These are phyloP conservation scores for Fusarium heterosporum DNA, from an alignment of 2,329 filamentous ascomycete species.

Conservation along the genomic window DNA sequence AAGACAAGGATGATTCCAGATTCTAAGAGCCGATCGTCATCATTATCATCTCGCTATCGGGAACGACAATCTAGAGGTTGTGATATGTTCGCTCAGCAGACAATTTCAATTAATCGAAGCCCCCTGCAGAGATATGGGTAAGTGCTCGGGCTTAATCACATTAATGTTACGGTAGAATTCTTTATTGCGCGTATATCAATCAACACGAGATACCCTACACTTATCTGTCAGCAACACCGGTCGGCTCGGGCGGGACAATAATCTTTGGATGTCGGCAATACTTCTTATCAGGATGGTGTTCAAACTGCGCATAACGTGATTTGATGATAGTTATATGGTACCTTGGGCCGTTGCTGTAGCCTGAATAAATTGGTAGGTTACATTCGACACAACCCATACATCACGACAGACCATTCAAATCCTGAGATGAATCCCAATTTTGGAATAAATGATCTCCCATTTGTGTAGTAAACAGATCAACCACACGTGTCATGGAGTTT, in stretches of 20 bases:
- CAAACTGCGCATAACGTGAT: conserved; percentile 4
- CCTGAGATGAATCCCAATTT: no score
- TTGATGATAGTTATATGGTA: conserved; percentile 16
- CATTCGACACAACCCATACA: neutral
- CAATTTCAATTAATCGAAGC: no score
- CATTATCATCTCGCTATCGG: no score
- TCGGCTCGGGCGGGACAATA: conserved; percentile 35
- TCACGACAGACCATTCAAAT: no score
- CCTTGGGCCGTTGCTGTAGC: conserved; percentile 18
- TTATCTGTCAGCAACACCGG: neutral
- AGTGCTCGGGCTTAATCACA: rapidly evolving
- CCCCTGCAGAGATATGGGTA: no score
- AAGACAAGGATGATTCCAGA: neutral
- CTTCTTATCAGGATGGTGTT: neutral
- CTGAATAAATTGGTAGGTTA: neutral
- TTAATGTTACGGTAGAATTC: neutral
- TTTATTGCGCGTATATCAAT: no score
- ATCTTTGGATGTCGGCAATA: conserved; percentile 17
- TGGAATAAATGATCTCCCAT: no score
- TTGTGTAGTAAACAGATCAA: no score
- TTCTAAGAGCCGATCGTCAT: neutral
- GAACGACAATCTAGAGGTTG: no score
- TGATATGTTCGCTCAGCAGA: no score
- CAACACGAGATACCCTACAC: conserved; percentile 10
- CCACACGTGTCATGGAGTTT: no score